phyloP scores from a whole-genome alignment of 805 yeast genomes.

The Saccharomycopsis sp. region DNA sequence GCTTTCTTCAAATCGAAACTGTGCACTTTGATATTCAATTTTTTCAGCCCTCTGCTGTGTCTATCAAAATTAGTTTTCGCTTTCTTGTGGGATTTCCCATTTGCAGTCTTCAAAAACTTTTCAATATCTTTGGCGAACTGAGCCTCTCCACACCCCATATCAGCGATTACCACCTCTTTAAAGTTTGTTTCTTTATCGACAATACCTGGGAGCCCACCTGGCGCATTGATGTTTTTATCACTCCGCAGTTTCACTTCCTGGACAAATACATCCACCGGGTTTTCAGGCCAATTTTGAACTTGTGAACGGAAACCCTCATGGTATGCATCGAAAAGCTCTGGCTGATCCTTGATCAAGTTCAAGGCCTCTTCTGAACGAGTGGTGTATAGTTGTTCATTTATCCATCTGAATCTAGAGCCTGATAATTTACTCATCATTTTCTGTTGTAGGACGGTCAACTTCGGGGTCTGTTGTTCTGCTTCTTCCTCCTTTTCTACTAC shows the following conservation, averaged over 20 bases:
- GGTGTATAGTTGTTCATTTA: slow-evolving; percentile 93
- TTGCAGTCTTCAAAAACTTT: slow-evolving; percentile 32
- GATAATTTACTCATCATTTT: slow-evolving; percentile 92
- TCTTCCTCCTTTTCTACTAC: slow-evolving; percentile 26
- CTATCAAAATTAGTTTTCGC: slow-evolving; percentile 23
- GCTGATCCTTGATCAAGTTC: slow-evolving; percentile 65
- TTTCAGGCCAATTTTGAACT: slow-evolving; percentile 96
- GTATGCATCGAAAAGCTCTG: slow-evolving; percentile 84
- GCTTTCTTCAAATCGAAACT: slow-evolving; percentile 86
- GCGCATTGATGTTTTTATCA: slow-evolving; percentile 72
- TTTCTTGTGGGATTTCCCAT: slow-evolving; percentile 25
- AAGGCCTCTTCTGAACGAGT: slow-evolving; percentile 71
- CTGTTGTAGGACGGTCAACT: slow-evolving; percentile 79
- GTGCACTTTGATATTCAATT: slow-evolving; percentile 55
- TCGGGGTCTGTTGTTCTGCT: slow-evolving; percentile 19
- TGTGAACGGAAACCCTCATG: slow-evolving; percentile 94
- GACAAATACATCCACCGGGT: slow-evolving; percentile 90
- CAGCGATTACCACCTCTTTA: slow-evolving; percentile 74
- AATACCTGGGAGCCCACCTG: slow-evolving; percentile 88
- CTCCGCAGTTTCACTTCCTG: slow-evolving; percentile 54
- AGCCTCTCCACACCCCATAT: slow-evolving; percentile 99
- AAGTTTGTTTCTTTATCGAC: slow-evolving; percentile 31
- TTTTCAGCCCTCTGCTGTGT: slow-evolving; percentile 29
- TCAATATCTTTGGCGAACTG: slow-evolving; percentile 63
- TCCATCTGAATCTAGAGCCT: slow-evolving; percentile 97